Evolutionary conservation across 768 basidiomycete genomes (phyloP).

Genomic region (Lactifluus pinguis): DNA sequence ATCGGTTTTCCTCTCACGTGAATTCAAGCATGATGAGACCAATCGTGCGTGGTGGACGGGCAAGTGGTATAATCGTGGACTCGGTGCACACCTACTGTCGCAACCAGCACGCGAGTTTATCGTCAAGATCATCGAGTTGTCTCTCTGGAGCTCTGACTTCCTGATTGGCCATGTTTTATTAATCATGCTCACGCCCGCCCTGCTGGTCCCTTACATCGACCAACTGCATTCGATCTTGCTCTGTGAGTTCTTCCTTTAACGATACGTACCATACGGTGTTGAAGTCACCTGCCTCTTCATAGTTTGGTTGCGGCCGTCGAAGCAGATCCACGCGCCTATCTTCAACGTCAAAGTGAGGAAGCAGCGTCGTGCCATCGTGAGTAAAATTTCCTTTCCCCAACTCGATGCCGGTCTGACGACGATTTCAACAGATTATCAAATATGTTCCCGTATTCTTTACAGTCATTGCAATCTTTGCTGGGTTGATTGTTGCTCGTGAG

Average conservation of each 20-base stretch:
- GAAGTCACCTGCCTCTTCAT: constrained; percentile 20
- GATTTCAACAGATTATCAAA: constrained; percentile 54
- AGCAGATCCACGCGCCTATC: constrained; percentile 87
- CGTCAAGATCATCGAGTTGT: constrained; percentile 98
- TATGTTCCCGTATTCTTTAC: constrained; percentile 72
- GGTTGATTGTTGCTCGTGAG: constrained; percentile 73
- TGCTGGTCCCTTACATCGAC: constrained; percentile 82
- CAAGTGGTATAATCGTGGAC: constrained; percentile 91
- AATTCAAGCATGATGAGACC: constrained; percentile 98
- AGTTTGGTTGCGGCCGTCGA: constrained; percentile 95
- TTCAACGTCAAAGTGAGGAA: constrained; percentile 85
- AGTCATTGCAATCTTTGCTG: constrained; percentile 60
- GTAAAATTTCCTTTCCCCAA: constrained; percentile 22
- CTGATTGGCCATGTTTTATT: constrained; percentile 76
- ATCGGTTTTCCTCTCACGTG: constrained; percentile 87
- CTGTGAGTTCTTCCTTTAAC: constrained; percentile 47
- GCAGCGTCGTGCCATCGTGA: constrained; percentile 84
- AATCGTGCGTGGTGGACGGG: constrained; percentile 99
- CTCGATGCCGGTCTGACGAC: not conserved
- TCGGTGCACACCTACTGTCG: constrained; percentile 86
- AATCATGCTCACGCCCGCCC: constrained; percentile 77
- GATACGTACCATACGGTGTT: not conserved
- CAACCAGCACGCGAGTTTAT: constrained; percentile 96
- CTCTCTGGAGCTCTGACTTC: constrained; percentile 94
- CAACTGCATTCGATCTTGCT: constrained; percentile 88